phyloP scores from a whole-genome alignment of 257 asterid genomes.

The Penstemon newberryi region DNA sequence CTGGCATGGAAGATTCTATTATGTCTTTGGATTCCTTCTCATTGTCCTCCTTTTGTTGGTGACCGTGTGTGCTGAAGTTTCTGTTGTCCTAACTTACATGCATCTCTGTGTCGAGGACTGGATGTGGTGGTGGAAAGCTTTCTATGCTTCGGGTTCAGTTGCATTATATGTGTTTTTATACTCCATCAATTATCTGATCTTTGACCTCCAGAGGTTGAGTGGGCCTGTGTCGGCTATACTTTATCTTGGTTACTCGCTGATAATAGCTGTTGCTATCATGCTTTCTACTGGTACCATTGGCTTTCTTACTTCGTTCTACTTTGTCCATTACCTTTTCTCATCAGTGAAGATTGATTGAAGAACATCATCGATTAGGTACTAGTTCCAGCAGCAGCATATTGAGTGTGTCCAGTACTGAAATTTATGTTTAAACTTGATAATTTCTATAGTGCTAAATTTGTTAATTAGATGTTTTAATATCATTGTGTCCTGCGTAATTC shows the following conservation, averaged over 20 bases:
- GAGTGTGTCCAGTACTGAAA: neutral
- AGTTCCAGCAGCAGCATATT: constrained; percentile 3
- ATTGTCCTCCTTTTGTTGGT: constrained; percentile 61
- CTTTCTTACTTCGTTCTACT: constrained; percentile 77
- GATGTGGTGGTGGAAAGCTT: constrained; percentile 99
- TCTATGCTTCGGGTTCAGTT: constrained; percentile 80
- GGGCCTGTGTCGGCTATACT: constrained; percentile 79
- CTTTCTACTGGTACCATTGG: constrained; percentile 82
- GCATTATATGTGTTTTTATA: constrained; percentile 74
- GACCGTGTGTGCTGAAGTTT: constrained; percentile 78
- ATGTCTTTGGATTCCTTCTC: constrained; percentile 77
- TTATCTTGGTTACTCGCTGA: constrained; percentile 73
- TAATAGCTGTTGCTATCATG: constrained; percentile 81
- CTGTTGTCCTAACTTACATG: constrained; percentile 84
- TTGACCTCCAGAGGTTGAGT: constrained; percentile 82
- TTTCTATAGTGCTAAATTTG: too few species aligned
- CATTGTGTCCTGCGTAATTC: too few species aligned
- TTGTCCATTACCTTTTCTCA: constrained; percentile 81
- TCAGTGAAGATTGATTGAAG: constrained; percentile 83
- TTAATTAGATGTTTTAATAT: too few species aligned
- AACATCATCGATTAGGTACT: constrained; percentile 6
- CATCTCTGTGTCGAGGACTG: constrained; percentile 91
- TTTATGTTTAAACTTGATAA: too few species aligned
- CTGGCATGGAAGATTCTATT: constrained; percentile 86
- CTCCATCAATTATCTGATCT: constrained; percentile 78